Evolutionary conservation across 345 rosid genomes (phyloP).

Genomic region (Erodium maritimum): DNA sequence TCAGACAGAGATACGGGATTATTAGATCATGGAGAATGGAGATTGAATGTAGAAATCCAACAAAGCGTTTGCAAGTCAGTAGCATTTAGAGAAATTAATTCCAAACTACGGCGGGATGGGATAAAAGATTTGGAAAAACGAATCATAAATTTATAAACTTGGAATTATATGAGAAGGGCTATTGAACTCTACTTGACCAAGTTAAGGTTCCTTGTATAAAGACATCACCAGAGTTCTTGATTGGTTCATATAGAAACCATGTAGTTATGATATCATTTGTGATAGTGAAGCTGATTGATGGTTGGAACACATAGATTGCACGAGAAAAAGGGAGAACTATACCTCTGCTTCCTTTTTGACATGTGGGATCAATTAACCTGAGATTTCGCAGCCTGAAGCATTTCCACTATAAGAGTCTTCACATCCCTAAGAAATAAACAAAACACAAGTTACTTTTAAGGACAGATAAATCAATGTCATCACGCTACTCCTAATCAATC

Average conservation of each 20-base stretch:
- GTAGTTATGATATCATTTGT: not conserved
- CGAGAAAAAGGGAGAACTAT: not conserved
- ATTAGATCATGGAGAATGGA: not conserved
- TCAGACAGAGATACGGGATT: not conserved
- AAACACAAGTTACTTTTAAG: not conserved
- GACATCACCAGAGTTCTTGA: not conserved
- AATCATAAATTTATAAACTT: not conserved
- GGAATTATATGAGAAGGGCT: not conserved
- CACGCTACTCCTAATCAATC: too few species aligned
- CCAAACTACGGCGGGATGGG: too few species aligned
- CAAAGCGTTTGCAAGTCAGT: not conserved
- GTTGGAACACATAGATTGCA: not conserved
- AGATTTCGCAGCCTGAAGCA: conserved; percentile 71
- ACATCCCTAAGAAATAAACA: conserved; percentile 51
- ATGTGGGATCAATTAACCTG: conserved; percentile 18
- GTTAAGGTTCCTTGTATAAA: not conserved
- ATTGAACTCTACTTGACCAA: too few species aligned
- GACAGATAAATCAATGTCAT: too few species aligned
- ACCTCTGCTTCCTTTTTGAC: conserved; percentile 7
- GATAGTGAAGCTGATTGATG: not conserved
- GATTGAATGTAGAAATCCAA: not conserved
- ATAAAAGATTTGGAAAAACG: not conserved
- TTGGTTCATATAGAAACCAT: not conserved
- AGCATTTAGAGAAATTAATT: too few species aligned
- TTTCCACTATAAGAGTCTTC: conserved; percentile 74